Evolutionary conservation across 2,329 filamentous ascomycete species (phyloP).

Genomic region (Colletotrichum sojae): DNA sequence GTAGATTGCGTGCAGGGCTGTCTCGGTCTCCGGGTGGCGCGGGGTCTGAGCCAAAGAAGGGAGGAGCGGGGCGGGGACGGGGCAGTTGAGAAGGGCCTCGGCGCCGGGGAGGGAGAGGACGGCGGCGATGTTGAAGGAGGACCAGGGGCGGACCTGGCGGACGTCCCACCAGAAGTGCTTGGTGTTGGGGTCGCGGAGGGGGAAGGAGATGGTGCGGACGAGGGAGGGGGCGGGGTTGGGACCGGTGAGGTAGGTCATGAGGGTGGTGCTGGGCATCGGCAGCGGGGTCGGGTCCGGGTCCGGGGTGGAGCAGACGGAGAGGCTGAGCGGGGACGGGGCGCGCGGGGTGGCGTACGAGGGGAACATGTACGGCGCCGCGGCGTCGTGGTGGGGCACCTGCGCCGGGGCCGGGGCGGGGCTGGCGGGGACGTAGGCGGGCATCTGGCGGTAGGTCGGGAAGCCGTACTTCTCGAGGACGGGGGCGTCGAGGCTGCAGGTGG

Average conservation of each 20-base stretch:
- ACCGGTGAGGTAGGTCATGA: constrained; percentile 83
- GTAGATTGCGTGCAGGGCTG: constrained; percentile 81
- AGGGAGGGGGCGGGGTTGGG: constrained; percentile 87
- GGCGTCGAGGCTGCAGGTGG: constrained; percentile 78
- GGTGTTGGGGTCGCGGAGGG: constrained; percentile 74
- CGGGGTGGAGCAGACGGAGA: constrained; percentile 54
- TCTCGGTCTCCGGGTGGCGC: constrained; percentile 83
- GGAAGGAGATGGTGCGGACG: constrained; percentile 83
- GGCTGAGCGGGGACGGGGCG: constrained; percentile 60
- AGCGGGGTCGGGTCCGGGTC: constrained; percentile 60
- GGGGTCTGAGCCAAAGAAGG: constrained; percentile 70
- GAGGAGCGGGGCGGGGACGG: constrained; percentile 74
- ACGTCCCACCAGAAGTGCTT: constrained; percentile 98
- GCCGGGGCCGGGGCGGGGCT: constrained; percentile 45
- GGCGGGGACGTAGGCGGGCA: constrained; percentile 69
- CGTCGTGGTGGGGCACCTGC: constrained; percentile 40
- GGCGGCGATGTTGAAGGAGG: constrained; percentile 79
- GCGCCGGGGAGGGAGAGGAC: constrained; percentile 82
- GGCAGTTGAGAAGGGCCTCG: constrained; percentile 78
- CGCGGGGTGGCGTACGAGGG: constrained; percentile 59
- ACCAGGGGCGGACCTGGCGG: constrained; percentile 88
- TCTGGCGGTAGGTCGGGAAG: constrained; percentile 87
- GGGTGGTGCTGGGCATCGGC: constrained; percentile 73
- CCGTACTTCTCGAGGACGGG: constrained; percentile 78
- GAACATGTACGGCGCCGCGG: constrained; percentile 63